Evolutionary conservation across 805 yeast species (phyloP).

Genomic region (Candida khao-thaluensis): DNA sequence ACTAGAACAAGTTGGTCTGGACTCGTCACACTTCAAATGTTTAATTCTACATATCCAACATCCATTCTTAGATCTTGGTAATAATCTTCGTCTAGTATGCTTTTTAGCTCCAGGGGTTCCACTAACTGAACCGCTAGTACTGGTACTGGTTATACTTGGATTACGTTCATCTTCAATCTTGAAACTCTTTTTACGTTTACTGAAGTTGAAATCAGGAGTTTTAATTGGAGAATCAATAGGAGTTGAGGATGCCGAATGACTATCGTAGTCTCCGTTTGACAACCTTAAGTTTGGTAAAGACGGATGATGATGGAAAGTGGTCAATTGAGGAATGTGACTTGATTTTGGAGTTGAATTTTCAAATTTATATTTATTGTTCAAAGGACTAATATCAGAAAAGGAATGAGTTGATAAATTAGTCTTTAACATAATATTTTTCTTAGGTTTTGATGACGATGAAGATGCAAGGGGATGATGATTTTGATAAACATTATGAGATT

Average conservation of each 20-base stretch:
- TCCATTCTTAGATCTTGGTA: constrained; percentile 43
- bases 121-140: constrained; percentile 11
- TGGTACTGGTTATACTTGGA: constrained; percentile 3
- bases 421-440: constrained; percentile 6
- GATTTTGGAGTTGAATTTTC: constrained; percentile 8
- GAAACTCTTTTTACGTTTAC: constrained; percentile 5
- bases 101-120: constrained; percentile 23
- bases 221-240: constrained; percentile 11
- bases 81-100: constrained; percentile 37
- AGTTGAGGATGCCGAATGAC: constrained; percentile 6
- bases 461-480: neutral
- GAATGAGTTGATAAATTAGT: constrained; percentile 7
- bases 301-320: constrained; percentile 12
- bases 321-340: constrained; percentile 6
- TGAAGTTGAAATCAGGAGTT: constrained; percentile 5
- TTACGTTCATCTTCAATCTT: constrained; percentile 10
- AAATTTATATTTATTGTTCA: constrained; percentile 20
- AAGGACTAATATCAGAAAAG: constrained; percentile 18
- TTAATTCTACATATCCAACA: constrained; percentile 49
- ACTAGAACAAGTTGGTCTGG: constrained; percentile 35
- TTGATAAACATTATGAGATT: neutral
- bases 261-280: constrained; percentile 9
- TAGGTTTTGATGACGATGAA: neutral
- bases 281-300: constrained; percentile 9
- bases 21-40: constrained; percentile 45